phyloP scores from a whole-genome alignment of 1,284 basidiomycete genomes.

The Sparassis latifolia region DNA sequence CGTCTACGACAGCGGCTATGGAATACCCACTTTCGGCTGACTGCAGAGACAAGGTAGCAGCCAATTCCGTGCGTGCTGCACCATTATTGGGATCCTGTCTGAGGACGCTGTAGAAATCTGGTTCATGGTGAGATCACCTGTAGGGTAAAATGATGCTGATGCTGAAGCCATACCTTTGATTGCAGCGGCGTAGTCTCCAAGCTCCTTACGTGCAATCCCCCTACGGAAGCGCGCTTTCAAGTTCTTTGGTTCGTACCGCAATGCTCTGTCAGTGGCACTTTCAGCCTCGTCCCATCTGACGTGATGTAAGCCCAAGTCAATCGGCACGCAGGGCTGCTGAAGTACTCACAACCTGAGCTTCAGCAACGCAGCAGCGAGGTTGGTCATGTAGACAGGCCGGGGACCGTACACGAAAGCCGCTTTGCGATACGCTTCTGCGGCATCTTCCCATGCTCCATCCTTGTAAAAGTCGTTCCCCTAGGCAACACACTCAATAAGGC shows the following conservation, averaged over 20 bases:
- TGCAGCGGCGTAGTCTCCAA: slow-evolving; percentile 29
- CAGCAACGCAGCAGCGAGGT: slow-evolving; percentile 34
- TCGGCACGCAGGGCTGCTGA: not conserved
- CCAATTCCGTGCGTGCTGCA: slow-evolving; percentile 25
- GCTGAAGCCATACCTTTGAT: slow-evolving; percentile 25
- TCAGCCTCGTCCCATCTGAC: slow-evolving; percentile 38
- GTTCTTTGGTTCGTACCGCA: slow-evolving; percentile 34
- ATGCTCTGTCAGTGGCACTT: slow-evolving; percentile 32
- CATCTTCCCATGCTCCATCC: slow-evolving; percentile 12
- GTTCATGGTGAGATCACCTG: no score
- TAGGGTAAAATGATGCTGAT: not conserved
- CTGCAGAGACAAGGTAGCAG: slow-evolving; percentile 4
- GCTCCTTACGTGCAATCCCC: slow-evolving; percentile 34
- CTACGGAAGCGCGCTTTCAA: slow-evolving; percentile 38
- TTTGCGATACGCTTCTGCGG: slow-evolving; percentile 18
- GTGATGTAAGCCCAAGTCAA: not conserved
- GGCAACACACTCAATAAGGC: not conserved
- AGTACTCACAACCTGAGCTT: slow-evolving; percentile 33
- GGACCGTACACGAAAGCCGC: slow-evolving; percentile 18
- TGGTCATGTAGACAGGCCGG: slow-evolving; percentile 30
- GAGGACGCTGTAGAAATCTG: slow-evolving; percentile 35
- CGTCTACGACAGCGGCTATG: slow-evolving; percentile 25
- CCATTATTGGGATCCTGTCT: slow-evolving; percentile 26
- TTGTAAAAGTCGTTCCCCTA: slow-evolving; percentile 24
- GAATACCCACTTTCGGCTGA: slow-evolving; percentile 5